phyloP scores from a whole-genome alignment of 2,329 filamentous ascomycete genomes.

The Acarospora socialis region DNA sequence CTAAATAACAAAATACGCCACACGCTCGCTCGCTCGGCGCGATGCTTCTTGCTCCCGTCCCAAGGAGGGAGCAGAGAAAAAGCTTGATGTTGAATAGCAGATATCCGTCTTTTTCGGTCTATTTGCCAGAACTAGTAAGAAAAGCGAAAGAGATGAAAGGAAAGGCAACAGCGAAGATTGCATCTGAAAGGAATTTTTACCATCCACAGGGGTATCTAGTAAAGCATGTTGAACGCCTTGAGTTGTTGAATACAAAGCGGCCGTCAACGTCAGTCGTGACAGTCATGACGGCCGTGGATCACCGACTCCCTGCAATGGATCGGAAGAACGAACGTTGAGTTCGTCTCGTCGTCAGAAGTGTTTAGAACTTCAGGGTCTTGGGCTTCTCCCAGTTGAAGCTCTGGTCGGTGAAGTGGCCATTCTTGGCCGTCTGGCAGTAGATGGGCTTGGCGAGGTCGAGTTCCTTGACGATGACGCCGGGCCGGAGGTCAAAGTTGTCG shows the following conservation, averaged over 20 bases:
- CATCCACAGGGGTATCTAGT: too few species aligned
- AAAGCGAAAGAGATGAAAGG: too few species aligned
- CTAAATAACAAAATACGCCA: too few species aligned
- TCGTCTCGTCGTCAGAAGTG: constrained; percentile 10
- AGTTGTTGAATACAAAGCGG: constrained; percentile 37
- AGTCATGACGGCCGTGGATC: constrained; percentile 21
- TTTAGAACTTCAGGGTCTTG: constrained; percentile 83
- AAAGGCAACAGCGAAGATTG: too few species aligned
- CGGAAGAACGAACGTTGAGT: background rate
- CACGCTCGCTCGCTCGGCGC: too few species aligned
- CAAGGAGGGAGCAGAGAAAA: too few species aligned
- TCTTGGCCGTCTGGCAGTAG: constrained; percentile 98
- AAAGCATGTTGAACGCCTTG: too few species aligned
- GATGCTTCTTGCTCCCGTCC: too few species aligned
- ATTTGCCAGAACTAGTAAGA: too few species aligned
- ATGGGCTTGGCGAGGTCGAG: constrained; percentile 90
- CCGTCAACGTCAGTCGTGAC: constrained; percentile 27
- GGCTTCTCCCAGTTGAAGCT: constrained; percentile 97
- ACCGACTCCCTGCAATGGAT: constrained; percentile 1
- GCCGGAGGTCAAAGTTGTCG: constrained; percentile 93
- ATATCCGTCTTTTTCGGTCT: too few species aligned
- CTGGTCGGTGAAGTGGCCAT: constrained; percentile 99
- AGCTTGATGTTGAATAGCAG: too few species aligned
- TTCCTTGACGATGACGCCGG: constrained; percentile 96
- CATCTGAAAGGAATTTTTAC: too few species aligned